Evolutionary conservation across 148 eudicot genomes (phyloP).

Genomic region (Mesembryanthemum crystallinum): DNA sequence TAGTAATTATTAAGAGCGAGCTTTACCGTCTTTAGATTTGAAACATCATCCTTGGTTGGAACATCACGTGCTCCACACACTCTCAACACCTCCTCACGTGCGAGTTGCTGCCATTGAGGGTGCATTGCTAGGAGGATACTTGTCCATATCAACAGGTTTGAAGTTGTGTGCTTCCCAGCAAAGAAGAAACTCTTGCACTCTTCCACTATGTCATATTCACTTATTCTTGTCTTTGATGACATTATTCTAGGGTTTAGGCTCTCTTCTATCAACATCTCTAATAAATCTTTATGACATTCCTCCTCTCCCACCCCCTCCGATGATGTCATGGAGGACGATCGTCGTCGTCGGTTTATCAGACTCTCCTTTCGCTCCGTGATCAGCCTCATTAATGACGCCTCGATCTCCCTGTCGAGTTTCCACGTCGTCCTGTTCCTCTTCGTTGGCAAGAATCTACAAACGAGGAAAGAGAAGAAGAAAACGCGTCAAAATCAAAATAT

Average conservation of each 20-base stretch:
- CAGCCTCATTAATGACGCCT: slow-evolving; percentile 34
- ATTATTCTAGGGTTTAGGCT: slow-evolving; percentile 20
- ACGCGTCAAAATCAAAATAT: background rate
- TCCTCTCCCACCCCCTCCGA: background rate
- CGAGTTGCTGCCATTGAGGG: slow-evolving; percentile 67
- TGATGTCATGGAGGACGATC: background rate
- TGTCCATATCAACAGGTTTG: slow-evolving; percentile 56
- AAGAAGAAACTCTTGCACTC: slow-evolving; percentile 70
- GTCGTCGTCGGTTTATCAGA: background rate
- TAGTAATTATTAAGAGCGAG: background rate
- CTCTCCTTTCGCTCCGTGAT: slow-evolving; percentile 37
- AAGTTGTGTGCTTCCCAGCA: slow-evolving; percentile 65
- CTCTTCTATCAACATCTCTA: slow-evolving; percentile 42
- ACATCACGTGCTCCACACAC: slow-evolving; percentile 58
- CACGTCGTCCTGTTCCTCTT: slow-evolving; percentile 53
- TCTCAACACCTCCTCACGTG: slow-evolving; percentile 63
- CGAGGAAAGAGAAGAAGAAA: background rate
- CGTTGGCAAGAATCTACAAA: slow-evolving; percentile 50
- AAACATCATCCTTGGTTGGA: slow-evolving; percentile 51
- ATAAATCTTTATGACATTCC: slow-evolving; percentile 35
- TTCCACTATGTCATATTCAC: slow-evolving; percentile 46
- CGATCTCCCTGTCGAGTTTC: slow-evolving; percentile 47
- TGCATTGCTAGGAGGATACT: slow-evolving; percentile 63
- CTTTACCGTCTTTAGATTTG: slow-evolving; percentile 53
- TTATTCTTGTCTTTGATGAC: slow-evolving; percentile 20